Percentiles rank a stretch among this genome's conserved stretches.
Evolutionary conservation across 441 rosid genomes (phyloP).

Genomic region (Gossypium schwendimanii): DNA sequence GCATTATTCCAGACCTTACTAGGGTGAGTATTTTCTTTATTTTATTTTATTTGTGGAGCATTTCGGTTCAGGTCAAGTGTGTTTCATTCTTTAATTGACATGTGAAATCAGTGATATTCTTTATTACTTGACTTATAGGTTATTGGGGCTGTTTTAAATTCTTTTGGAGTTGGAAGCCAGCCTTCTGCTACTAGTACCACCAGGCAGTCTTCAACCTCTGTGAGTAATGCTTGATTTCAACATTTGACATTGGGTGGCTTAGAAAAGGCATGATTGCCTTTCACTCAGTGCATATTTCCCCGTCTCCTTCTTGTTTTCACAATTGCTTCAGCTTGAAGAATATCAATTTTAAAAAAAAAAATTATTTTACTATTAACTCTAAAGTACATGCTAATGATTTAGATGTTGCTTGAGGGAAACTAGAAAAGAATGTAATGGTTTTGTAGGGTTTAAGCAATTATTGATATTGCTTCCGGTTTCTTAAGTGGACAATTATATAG

Average conservation of each 20-base stretch:
- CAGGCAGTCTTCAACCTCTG: conserved; percentile 11
- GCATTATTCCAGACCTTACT: conserved; percentile 51
- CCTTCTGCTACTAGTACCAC: not conserved
- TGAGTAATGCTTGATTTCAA: conserved; percentile 10
- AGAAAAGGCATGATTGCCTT: not conserved
- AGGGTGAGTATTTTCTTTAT: conserved; percentile 38
- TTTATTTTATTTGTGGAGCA: not conserved
- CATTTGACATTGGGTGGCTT: not conserved
- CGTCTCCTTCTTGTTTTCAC: not conserved
- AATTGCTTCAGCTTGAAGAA: conserved; percentile 2
- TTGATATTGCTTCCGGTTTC: not conserved
- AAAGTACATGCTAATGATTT: not conserved
- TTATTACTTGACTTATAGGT: conserved; percentile 40
- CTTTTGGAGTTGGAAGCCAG: conserved; percentile 70
- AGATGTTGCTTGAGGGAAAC: not conserved
- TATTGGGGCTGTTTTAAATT: conserved; percentile 81
- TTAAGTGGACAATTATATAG: not conserved
- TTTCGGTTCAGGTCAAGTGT: not conserved
- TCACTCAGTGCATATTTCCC: not conserved
- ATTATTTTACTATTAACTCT: not conserved
- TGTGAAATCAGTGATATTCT: not conserved
- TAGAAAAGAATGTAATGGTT: not conserved
- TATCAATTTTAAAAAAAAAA: not conserved
- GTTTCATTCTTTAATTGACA: not conserved
- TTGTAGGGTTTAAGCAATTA: not conserved